phyloP scores from a whole-genome alignment of 2,329 filamentous ascomycete species.

The Fusarium piperis region DNA sequence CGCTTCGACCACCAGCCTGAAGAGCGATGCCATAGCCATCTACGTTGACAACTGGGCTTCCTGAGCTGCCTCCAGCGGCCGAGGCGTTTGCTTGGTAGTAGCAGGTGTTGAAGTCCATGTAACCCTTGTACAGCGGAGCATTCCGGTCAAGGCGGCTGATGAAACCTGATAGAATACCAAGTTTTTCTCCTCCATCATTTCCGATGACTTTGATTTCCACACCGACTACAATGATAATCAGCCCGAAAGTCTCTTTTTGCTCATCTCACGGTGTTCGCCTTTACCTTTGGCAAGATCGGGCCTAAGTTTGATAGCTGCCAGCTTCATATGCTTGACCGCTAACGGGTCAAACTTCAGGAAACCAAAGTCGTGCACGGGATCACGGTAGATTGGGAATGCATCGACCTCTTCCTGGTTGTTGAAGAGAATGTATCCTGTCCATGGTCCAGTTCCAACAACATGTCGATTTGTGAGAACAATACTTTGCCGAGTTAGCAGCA shows the following conservation, averaged over 20 bases:
- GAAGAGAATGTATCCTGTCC: conserved; percentile 98
- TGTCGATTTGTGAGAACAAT: conserved; percentile 82
- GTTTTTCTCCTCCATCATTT: conserved; percentile 26
- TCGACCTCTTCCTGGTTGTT: conserved; percentile 98
- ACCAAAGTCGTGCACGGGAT: conserved; percentile 97
- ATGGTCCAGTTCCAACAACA: conserved; percentile 93
- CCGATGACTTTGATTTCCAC: conserved; percentile 30
- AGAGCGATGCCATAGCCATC: conserved; percentile 82
- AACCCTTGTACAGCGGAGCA: conserved; percentile 96
- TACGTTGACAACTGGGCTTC: conserved; percentile 95
- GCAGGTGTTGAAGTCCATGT: conserved; percentile 94
- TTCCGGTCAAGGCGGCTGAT: conserved; percentile 96
- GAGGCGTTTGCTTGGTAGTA: conserved; percentile 98
- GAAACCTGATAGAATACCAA: conserved; percentile 74
- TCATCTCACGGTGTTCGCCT: neutral
- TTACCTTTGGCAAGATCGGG: conserved; percentile 23
- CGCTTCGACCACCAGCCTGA: conserved; percentile 91
- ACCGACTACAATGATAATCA: neutral
- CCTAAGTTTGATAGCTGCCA: conserved; percentile 47
- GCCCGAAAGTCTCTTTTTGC: neutral
- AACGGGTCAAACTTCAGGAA: conserved; percentile 95
- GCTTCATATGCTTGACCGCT: conserved; percentile 98
- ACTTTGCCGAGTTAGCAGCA: neutral
- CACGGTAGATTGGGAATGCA: conserved; percentile 94
- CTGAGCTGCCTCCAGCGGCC: conserved; percentile 94